These are phyloP conservation scores for Aspergillus fumigatus DNA, from an alignment of 2,329 filamentous ascomycete genomes.

Conservation along the genomic window DNA sequence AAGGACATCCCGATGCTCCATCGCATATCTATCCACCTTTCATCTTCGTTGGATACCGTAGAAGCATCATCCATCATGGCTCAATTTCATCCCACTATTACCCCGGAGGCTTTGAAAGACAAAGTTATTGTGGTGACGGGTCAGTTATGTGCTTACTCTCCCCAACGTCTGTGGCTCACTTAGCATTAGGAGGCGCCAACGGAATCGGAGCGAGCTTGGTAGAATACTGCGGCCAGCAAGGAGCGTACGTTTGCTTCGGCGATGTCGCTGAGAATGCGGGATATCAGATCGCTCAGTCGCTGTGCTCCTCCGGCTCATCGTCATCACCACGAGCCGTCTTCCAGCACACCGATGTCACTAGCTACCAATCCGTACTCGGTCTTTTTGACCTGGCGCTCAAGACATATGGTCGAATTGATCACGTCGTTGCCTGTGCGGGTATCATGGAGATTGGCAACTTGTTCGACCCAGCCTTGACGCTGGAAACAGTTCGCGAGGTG, in stretches of 20 bases:
- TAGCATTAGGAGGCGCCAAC: slow-evolving; percentile 36
- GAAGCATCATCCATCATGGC: background rate
- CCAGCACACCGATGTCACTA: slow-evolving; percentile 42
- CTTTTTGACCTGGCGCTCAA: slow-evolving; percentile 46
- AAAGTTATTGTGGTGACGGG: slow-evolving; percentile 2
- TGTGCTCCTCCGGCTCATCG: slow-evolving; percentile 12
- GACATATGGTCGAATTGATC: slow-evolving; percentile 46
- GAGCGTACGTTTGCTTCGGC: slow-evolving; percentile 43
- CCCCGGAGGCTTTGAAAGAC: background rate
- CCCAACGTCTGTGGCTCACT: background rate
- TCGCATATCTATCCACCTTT: background rate
- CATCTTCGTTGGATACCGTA: background rate
- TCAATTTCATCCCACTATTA: slow-evolving; percentile 1
- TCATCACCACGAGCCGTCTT: slow-evolving; percentile 31
- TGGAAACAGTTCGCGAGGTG: slow-evolving; percentile 42
- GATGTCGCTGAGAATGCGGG: slow-evolving; percentile 37
- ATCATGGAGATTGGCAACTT: slow-evolving; percentile 43
- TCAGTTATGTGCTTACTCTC: background rate
- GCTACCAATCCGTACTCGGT: slow-evolving; percentile 43
- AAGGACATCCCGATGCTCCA: background rate
- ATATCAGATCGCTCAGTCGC: slow-evolving; percentile 12
- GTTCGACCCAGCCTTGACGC: slow-evolving; percentile 43
- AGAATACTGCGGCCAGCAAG: slow-evolving; percentile 33
- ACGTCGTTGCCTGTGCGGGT: slow-evolving; percentile 47
- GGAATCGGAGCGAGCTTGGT: slow-evolving; percentile 44